Evolutionary conservation across 371 early-diverging fungal species (phyloP).

Genomic region (Syncephalis plumigaleata): DNA sequence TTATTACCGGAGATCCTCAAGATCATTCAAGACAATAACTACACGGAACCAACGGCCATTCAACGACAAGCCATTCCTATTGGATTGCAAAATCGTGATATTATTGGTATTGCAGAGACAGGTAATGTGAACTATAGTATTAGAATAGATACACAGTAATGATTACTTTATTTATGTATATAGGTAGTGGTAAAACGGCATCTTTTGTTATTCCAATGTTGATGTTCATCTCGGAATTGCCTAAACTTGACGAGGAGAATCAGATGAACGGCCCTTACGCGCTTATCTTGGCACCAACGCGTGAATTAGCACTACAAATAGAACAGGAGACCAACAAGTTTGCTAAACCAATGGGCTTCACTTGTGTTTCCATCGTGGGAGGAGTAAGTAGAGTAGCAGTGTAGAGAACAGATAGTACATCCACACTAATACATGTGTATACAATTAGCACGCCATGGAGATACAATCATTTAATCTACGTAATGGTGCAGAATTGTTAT

Average conservation of each 20-base stretch:
- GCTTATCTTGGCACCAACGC: constrained; percentile 87
- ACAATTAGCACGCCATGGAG: constrained; percentile 47
- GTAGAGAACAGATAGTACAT: not conserved
- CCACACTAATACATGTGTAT: not conserved
- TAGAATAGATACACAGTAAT: not conserved
- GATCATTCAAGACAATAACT: constrained; percentile 64
- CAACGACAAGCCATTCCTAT: constrained; percentile 96
- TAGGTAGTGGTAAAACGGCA: constrained; percentile 87
- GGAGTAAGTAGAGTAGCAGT: constrained; percentile 32
- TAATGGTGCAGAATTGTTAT: constrained; percentile 89
- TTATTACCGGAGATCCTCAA: constrained; percentile 45
- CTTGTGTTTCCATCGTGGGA: constrained; percentile 83
- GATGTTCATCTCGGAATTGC: constrained; percentile 63
- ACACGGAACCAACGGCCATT: constrained; percentile 93
- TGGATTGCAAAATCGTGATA: constrained; percentile 77
- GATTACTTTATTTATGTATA: too few relatives aligned
- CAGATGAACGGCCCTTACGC: constrained; percentile 81
- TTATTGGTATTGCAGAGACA: constrained; percentile 97
- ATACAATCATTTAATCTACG: constrained; percentile 71
- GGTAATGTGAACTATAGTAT: too few relatives aligned
- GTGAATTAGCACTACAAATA: constrained; percentile 92
- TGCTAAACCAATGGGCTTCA: constrained; percentile 58
- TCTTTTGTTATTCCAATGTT: constrained; percentile 94
- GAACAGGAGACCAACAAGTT: constrained; percentile 80
- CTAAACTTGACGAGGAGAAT: constrained; percentile 50